Base-by-base conservation (phyloP, 768 basidiomycete genomes). In the Vararia minispora region DNA sequence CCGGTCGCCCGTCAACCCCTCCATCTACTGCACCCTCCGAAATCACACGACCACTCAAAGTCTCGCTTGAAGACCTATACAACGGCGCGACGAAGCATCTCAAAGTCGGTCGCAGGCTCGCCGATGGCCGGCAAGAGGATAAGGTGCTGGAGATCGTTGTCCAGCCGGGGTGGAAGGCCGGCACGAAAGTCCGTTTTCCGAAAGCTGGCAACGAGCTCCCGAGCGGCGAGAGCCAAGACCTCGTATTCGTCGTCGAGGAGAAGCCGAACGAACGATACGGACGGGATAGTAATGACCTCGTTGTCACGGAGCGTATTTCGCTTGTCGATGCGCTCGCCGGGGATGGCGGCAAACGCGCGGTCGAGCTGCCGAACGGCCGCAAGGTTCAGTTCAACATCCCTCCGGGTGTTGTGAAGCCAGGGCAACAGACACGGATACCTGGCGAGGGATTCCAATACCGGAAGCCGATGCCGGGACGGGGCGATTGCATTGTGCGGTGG, bases 221-320 rank as follows among this genome's bases (percentile, higher is more conserved):
- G 10, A 57, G 44, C 24, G 80, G 82, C 9, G 80, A 80, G 32
- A 57, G 82, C 11, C 89, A 91, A 52, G 88, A 92, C 56, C 70
- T 99, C n/a, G 91, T 91, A 23, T 97, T 99, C 54, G 76, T 94
- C 33, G 76, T 95, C n/a, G 92, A 95, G 58, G 90, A 97, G 61
- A 97, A 94, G 60, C 79, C 81, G 7, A 87, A 98, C 58, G 58
- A 69, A 0, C 57, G 66, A 13, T 95, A 87, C 59, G 70, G 63
- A 42, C 71, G 92, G 17, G 78, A 84, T 6, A 88, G 82, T 23
- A 84, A 94, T 60, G 79, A 95, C 56, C 71, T 97, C 32, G 53
- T 71, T 30, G 69, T 70, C 41, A 65, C 55, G 14, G 39, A 83
- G 28, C 64, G 69, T 45, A 62, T 97, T 37, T 69, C 88, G 10